phyloP scores from a whole-genome alignment of 805 yeast genomes.

The Wickerhamomyces hampshirensis region DNA sequence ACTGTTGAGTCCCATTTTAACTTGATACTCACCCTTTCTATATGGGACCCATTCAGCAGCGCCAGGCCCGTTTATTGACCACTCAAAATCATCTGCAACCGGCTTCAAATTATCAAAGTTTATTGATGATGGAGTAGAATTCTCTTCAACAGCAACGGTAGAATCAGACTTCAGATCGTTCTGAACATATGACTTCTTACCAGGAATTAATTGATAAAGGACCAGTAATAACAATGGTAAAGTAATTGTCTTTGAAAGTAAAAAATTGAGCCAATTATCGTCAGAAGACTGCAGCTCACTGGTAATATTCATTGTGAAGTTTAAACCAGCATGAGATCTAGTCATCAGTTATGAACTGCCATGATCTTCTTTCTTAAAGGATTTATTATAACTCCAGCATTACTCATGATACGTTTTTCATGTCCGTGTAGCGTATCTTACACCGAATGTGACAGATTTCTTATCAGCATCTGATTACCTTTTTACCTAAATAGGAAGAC shows the following conservation, averaged over 20 bases:
- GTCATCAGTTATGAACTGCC: too few relatives aligned
- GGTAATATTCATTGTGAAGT: background rate
- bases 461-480: too few relatives aligned
- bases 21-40: constrained; percentile 47
- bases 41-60: constrained; percentile 34
- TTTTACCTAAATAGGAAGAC: too few relatives aligned
- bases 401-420: too few relatives aligned
- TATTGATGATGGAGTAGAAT: background rate
- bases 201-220: background rate
- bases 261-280: background rate
- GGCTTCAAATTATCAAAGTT: background rate
- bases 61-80: background rate
- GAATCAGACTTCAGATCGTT: too few relatives aligned
- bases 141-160: background rate
- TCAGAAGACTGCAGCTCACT: too few relatives aligned
- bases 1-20: constrained; percentile 55
- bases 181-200: too few relatives aligned
- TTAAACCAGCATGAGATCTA: too few relatives aligned
- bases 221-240: background rate
- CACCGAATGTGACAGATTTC: too few relatives aligned
- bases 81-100: background rate
- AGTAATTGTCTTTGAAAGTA: background rate
- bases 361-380: too few relatives aligned
- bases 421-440: too few relatives aligned
- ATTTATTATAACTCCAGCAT: too few relatives aligned